phyloP scores from a whole-genome alignment of 768 basidiomycete species.

The Hypholoma fasciculare region DNA sequence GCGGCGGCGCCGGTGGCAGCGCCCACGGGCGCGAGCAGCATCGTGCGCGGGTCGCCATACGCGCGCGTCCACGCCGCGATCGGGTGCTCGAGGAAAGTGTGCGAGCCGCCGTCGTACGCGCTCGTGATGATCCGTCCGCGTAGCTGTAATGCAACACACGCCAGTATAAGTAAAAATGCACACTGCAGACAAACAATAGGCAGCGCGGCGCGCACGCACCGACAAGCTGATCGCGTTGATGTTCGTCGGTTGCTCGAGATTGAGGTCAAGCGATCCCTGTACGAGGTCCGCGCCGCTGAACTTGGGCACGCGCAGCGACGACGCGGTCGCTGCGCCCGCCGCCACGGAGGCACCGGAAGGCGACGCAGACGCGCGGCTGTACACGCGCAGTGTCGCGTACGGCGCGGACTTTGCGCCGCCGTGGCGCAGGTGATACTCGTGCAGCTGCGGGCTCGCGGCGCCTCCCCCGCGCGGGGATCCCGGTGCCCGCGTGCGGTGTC shows the following conservation, averaged over 20 bases:
- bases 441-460: slow-evolving; percentile 8
- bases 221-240: slow-evolving; percentile 28
- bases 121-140: slow-evolving; percentile 30
- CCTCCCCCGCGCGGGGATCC: neutral
- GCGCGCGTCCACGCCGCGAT: slow-evolving; percentile 32
- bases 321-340: neutral
- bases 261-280: slow-evolving; percentile 27
- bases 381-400: slow-evolving; percentile 27
- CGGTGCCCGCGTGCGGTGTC: neutral
- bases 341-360: neutral
- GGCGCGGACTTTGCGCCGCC: slow-evolving; percentile 11
- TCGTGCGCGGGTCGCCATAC: slow-evolving; percentile 28
- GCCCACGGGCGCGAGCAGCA: slow-evolving; percentile 5
- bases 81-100: slow-evolving; percentile 29
- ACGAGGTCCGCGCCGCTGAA: slow-evolving; percentile 24
- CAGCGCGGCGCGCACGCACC: slow-evolving; percentile 15
- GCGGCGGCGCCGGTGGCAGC: neutral
- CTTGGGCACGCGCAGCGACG: slow-evolving; percentile 17
- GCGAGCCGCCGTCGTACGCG: slow-evolving; percentile 25
- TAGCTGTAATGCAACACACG: slow-evolving; percentile 18
- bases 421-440: slow-evolving; percentile 15
- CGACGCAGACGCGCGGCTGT: slow-evolving; percentile 21
- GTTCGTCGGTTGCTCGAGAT: slow-evolving; percentile 25
- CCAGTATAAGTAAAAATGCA: neutral
- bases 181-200: neutral